Evolutionary conservation across 257 asterid genomes (phyloP), one percentile per base, ranked within the genome.

Genomic region (Apocynum venetum): DNA sequence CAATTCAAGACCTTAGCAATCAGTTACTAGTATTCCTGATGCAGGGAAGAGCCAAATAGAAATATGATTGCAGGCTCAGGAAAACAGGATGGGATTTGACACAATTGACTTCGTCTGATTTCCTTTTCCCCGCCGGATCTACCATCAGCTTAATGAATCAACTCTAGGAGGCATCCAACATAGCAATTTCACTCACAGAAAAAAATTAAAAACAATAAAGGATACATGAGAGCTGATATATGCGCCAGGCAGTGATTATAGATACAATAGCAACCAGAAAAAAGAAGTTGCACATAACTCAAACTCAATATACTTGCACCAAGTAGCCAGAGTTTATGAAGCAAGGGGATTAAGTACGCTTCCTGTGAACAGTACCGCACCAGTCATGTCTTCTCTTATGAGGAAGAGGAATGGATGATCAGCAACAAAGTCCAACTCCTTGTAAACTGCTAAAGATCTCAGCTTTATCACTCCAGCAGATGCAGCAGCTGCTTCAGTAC

Each of bases 401-500:
- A 82, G 31, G 72, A 78, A 86, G 19, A 86, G 75, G 55, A 84
- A 86, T 5, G 88, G 86, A 65, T 86, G 90, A 40, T 86, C 85
- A 8, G 90, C 86, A 8, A 82, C 85, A 10, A 86, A 86, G 77
- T 78, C 81, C 36, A 72, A 7, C 35, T 69, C 79, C 3, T 83
- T 75, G 13, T 12, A 20, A 2, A 17, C 0, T 17, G 0, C 0
- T 36, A n/a, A 1, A 51, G 43, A 4, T 41, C 74, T 44, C 6
- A 60, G 49, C 36, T 0, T 2, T 4, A 61, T 0, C 31, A 77
- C 63, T 20, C 36, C 68, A 13, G 75, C 86, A 17, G 88, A 66
- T 15, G 83, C 84, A 55, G 89, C 83, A 44, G 82, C 88, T 31
- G 89, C 88, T 80, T 86, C 85, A 43, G 89, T 84, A 31, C 88